phyloP scores from a whole-genome alignment of 768 basidiomycete genomes.

The Naematelia aurantialba region DNA sequence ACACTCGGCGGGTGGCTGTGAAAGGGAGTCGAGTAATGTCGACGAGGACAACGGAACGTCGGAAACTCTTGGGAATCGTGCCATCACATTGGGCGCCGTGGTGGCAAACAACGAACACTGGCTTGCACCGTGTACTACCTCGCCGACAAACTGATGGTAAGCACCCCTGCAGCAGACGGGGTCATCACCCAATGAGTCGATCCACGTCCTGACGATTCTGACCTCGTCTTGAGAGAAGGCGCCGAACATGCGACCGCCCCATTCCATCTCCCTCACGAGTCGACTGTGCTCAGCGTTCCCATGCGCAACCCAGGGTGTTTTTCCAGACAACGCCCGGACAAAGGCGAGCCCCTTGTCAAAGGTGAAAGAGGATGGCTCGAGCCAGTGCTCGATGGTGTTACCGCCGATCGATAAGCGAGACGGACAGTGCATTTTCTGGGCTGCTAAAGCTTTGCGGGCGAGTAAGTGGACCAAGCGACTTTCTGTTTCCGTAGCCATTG shows the following conservation, averaged over 20 bases:
- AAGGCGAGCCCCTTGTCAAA: slow-evolving; percentile 26
- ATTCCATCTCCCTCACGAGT: slow-evolving; percentile 35
- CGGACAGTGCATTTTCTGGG: slow-evolving; percentile 41
- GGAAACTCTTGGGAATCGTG: background rate
- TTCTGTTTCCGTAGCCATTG: slow-evolving; percentile 12
- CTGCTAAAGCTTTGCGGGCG: slow-evolving; percentile 26
- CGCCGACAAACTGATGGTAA: background rate
- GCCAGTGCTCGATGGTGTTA: slow-evolving; percentile 31
- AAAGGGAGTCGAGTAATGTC: background rate
- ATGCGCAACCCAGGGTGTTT: slow-evolving; percentile 30
- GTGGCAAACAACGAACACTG: background rate
- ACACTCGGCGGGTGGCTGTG: background rate
- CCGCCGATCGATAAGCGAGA: slow-evolving; percentile 28
- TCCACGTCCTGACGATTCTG: slow-evolving; percentile 28
- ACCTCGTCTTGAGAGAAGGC: slow-evolving; percentile 37
- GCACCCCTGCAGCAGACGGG: background rate
- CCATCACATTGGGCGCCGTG: background rate
- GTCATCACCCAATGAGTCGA: slow-evolving; percentile 7
- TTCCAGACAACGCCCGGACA: slow-evolving; percentile 26
- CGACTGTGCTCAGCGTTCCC: slow-evolving; percentile 28
- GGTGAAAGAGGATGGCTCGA: slow-evolving; percentile 26
- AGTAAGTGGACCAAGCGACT: slow-evolving; percentile 21
- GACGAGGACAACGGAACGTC: background rate
- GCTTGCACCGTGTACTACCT: background rate
- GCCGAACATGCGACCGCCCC: slow-evolving; percentile 47